Percentiles rank a stretch among this genome's conserved stretches.
Conservation (phyloP, 2,329 filamentous ascomycete genomes). For the Fusarium sp. region DNA sequence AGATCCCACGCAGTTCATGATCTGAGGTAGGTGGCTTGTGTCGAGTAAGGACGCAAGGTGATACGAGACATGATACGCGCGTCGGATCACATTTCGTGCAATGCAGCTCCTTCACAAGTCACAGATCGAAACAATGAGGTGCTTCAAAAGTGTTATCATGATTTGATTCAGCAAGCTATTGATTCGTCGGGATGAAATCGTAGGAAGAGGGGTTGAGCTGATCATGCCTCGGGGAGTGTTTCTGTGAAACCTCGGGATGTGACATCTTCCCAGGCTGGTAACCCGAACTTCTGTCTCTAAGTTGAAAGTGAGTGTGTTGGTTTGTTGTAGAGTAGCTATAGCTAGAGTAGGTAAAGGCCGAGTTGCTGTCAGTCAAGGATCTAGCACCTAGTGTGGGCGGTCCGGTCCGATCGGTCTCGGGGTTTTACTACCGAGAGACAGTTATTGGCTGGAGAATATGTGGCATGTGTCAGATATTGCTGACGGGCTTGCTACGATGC, state of each 20-base stretch:
- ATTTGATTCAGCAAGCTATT: constrained; percentile 9
- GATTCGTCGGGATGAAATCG: constrained; percentile 7
- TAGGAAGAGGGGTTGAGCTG: constrained; percentile 4
- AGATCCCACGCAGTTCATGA: constrained; percentile 10
- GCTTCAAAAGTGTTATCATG: neutral
- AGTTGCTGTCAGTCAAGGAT: neutral
- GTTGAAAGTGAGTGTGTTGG: neutral
- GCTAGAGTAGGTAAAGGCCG: neutral
- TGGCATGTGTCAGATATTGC: constrained; percentile 23
- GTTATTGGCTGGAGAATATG: constrained; percentile 19
- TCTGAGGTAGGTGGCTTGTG: constrained; percentile 16
- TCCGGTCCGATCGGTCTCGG: constrained; percentile 30
- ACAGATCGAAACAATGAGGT: neutral
- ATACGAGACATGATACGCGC: neutral
- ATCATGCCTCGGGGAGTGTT: constrained; percentile 20
- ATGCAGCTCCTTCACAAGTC: neutral
- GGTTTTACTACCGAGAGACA: neutral
- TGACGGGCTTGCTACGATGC: constrained; percentile 17
- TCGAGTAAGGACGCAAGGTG: neutral
- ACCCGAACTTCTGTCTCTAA: neutral
- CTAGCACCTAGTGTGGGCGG: constrained; percentile 21
- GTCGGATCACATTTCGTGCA: neutral
- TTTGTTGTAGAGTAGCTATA: too few relatives aligned
- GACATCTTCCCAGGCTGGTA: constrained; percentile 10
- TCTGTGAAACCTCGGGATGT: constrained; percentile 6